Evolutionary conservation across 805 yeast species (phyloP).

Genomic region (Saturnispora quitensis): DNA sequence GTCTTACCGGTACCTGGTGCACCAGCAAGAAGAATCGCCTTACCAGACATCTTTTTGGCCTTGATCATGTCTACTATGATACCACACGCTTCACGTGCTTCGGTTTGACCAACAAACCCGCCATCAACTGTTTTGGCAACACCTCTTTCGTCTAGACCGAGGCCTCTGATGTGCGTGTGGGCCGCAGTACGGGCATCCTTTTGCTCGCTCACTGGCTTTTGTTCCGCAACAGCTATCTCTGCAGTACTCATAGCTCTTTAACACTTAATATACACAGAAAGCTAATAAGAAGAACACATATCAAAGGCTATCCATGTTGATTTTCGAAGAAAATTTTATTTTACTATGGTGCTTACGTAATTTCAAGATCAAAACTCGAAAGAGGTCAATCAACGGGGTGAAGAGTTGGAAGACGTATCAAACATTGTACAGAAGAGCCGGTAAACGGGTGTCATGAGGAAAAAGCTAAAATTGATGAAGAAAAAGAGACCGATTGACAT

Average conservation of each 20-base stretch:
- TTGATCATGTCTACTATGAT: conserved; percentile 87
- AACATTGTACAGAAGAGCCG: background rate
- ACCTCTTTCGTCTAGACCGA: conserved; percentile 89
- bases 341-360: background rate
- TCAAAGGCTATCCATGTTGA: background rate
- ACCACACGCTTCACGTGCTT: conserved; percentile 92
- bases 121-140: conserved; percentile 74
- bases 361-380: background rate
- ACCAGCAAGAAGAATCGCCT: conserved; percentile 93
- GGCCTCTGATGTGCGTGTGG: conserved; percentile 95
- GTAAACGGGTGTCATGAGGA: too few species aligned
- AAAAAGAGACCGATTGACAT: too few species aligned
- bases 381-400: background rate
- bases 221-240: background rate
- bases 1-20: conserved; percentile 99
- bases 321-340: background rate
- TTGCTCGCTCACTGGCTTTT: conserved; percentile 10
- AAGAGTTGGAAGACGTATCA: too few species aligned
- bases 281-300: background rate
- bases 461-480: too few species aligned
- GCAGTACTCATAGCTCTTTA: background rate
- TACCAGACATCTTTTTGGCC: conserved; percentile 91
- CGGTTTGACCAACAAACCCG: conserved; percentile 96
- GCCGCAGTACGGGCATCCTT: conserved; percentile 51
- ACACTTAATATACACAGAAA: background rate